These are phyloP conservation scores for Debaryomyces castellii DNA, from an alignment of 805 yeast species.

Conservation along the genomic window DNA sequence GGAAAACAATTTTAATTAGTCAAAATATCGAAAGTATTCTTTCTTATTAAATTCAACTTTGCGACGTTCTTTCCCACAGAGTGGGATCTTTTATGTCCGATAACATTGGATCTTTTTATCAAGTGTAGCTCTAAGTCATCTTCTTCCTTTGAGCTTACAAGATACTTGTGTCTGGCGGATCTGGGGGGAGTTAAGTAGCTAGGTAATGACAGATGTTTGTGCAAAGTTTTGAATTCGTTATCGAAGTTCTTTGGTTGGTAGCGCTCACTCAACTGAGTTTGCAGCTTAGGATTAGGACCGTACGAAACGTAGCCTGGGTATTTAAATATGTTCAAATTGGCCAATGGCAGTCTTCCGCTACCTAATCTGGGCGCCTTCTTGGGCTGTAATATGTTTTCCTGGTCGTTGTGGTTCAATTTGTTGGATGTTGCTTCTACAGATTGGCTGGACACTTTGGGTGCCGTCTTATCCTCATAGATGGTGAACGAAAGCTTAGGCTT, in stretches of 20 bases:
- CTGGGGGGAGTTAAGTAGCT: constrained; percentile 36
- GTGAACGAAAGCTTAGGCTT: constrained; percentile 17
- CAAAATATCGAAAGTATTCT: constrained; percentile 28
- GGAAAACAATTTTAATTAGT: constrained; percentile 9
- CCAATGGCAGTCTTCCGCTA: constrained; percentile 23
- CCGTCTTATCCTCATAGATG: constrained; percentile 18
- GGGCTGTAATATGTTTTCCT: constrained; percentile 42
- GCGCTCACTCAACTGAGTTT: constrained; percentile 21
- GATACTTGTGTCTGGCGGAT: constrained; percentile 17
- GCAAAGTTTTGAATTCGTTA: constrained; percentile 28
- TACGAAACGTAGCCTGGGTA: constrained; percentile 28
- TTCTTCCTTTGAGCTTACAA: constrained; percentile 14
- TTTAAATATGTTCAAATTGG: constrained; percentile 25
- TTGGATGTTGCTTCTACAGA: constrained; percentile 10
- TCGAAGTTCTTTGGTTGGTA: constrained; percentile 30
- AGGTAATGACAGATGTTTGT: constrained; percentile 31
- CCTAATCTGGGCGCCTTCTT: constrained; percentile 10
- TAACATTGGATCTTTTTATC: constrained; percentile 17
- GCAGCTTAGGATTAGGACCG: constrained; percentile 1
- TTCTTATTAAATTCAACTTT: constrained; percentile 32
- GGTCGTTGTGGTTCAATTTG: constrained; percentile 31
- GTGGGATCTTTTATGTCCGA: constrained; percentile 30
- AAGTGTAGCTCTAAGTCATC: constrained; percentile 22
- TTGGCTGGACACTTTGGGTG: neutral
- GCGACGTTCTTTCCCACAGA: constrained; percentile 40